Evolutionary conservation across 2,329 filamentous ascomycete genomes (phyloP).

Genomic region (Lasiodiplodia gonubiensis): DNA sequence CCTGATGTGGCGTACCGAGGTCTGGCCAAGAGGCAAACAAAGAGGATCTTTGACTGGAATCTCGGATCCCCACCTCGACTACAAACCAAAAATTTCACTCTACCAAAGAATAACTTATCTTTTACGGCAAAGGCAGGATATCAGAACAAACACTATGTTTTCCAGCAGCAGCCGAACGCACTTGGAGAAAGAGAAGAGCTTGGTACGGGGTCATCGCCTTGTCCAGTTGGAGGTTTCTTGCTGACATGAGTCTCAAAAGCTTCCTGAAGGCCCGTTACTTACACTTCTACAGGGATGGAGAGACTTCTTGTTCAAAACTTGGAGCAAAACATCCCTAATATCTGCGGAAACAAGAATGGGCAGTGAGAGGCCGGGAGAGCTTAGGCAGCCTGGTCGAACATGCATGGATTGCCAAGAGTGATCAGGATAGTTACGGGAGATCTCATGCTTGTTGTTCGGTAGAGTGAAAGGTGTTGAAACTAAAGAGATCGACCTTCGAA

Average conservation of each 20-base stretch:
- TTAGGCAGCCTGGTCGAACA: not conserved
- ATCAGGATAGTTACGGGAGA: not conserved
- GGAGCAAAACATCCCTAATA: not conserved
- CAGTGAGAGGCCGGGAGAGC: not conserved
- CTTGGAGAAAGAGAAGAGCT: not conserved
- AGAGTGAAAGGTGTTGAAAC: too few species aligned
- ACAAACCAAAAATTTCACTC: not conserved
- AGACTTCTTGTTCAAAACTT: not conserved
- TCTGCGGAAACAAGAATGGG: not conserved
- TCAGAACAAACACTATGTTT: not conserved
- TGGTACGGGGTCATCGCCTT: not conserved
- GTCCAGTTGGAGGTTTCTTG: not conserved
- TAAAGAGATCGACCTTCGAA: too few species aligned
- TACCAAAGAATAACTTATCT: too few species aligned
- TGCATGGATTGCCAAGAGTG: not conserved
- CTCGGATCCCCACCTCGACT: not conserved
- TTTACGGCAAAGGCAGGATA: not conserved
- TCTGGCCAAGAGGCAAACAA: not conserved
- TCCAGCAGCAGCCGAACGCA: conserved; percentile 14
- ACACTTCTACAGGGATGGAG: not conserved
- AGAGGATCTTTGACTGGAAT: not conserved
- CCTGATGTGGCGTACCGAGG: not conserved
- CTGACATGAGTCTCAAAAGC: not conserved
- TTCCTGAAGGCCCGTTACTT: not conserved
- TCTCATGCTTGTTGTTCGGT: too few species aligned